These are phyloP conservation scores for Cyberlindnera samutprakarnensis DNA, from an alignment of 805 yeast species.

Conservation along the genomic window DNA sequence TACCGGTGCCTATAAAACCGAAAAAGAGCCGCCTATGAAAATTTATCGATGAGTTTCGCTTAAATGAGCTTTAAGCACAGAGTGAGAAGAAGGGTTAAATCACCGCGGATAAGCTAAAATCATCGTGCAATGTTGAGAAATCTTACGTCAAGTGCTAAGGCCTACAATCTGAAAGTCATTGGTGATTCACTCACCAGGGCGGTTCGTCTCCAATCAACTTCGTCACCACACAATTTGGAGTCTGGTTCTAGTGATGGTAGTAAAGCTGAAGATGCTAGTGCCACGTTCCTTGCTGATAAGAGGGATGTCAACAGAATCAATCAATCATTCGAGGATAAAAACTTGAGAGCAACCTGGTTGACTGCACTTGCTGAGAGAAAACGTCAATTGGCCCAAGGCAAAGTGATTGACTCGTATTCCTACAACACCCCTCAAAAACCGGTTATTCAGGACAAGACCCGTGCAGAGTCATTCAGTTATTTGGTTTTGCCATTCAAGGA, in stretches of 20 bases:
- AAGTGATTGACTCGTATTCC: slow-evolving; percentile 59
- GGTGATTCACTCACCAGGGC: neutral
- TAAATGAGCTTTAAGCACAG: too few relatives aligned
- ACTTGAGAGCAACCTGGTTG: slow-evolving; percentile 66
- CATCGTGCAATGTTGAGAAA: too few relatives aligned
- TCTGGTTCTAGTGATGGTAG: slow-evolving; percentile 43
- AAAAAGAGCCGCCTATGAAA: too few relatives aligned
- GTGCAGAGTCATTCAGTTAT: slow-evolving; percentile 69
- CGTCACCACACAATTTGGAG: slow-evolving; percentile 14
- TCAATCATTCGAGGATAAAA: slow-evolving; percentile 19
- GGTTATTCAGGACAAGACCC: slow-evolving; percentile 61
- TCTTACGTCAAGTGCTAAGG: too few relatives aligned
- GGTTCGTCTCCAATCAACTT: slow-evolving; percentile 1
- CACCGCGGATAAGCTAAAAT: too few relatives aligned
- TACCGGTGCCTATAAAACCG: too few relatives aligned
- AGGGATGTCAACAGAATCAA: slow-evolving; percentile 41
- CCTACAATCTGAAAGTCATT: too few relatives aligned
- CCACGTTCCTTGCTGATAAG: slow-evolving; percentile 60
- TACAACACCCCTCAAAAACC: slow-evolving; percentile 69
- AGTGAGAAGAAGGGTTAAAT: too few relatives aligned
- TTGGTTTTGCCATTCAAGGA: slow-evolving; percentile 75
- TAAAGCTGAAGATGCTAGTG: slow-evolving; percentile 66
- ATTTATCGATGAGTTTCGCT: too few relatives aligned
- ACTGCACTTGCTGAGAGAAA: slow-evolving; percentile 73
- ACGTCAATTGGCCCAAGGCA: slow-evolving; percentile 66